Base-by-base conservation (phyloP, 1,284 basidiomycete genomes). In the Afroboletus lepidellus region DNA sequence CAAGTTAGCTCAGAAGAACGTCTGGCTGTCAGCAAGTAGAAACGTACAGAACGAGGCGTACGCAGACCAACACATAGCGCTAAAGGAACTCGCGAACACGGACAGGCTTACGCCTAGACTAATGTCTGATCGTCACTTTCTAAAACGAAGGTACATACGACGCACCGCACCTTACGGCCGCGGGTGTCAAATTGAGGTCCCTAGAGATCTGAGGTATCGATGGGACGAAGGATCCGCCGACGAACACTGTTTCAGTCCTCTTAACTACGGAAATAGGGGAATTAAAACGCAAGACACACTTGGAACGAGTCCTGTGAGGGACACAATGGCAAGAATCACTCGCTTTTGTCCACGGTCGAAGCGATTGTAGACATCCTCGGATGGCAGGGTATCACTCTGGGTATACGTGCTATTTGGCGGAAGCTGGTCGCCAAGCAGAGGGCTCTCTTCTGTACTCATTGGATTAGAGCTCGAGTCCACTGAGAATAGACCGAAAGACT, bases 161-260 rank as follows among this genome's bases (percentile, higher is more conserved):
- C 72, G 48, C 68, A 73, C 66, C 72, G 48, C 68, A 73, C 66
- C 76, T 74, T 52, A 78, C 70, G n/a, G 73, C 59, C 15, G 70
- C 60, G 0, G 67, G 60, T 0, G 75, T 65, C 0, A 75, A 69
- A 45, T 67, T 13, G 23, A 80, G 62, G 39, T 80, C 77, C 5
- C 52, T 54, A 1, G 73, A 66, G 34, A 81, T 73, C 36, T 73
- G 65, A 0, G 75, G 75, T 43, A 81, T 76, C 3, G 72, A 74
- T 0, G 78, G 79, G 11, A 79, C 66, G 58, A 79, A 80, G 20
- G 70, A 71, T 0, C 69, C 71, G 5, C 72, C 66, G 9, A 77
- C 70, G 52, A 81, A 71, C 45, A 76, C 77, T 80, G 60, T 11
- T 27, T 8, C 21, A 49, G 29, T 25, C 41, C 20, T 24, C 42